phyloP scores from a whole-genome alignment of 129 eudicot species.

The Erigeron canadensis region DNA sequence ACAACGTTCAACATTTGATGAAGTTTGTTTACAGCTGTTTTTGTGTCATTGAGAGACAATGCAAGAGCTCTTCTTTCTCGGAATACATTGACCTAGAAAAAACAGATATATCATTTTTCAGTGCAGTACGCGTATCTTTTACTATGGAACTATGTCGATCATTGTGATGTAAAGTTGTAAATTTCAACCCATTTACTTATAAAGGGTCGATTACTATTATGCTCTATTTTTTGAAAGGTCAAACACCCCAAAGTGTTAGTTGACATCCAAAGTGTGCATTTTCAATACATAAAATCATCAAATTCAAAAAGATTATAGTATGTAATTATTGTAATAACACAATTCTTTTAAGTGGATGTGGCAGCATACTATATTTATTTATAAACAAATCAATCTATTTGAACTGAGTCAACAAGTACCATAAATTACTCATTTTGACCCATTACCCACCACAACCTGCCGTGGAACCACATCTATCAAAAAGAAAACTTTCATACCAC shows the following conservation, averaged over 20 bases:
- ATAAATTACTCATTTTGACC: neutral
- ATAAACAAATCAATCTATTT: neutral
- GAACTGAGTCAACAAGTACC: neutral
- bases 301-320: neutral
- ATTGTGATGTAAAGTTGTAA: neutral
- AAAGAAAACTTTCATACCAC: slow-evolving; percentile 47
- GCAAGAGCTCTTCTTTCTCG: slow-evolving; percentile 85
- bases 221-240: neutral
- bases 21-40: slow-evolving; percentile 83
- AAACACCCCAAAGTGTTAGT: neutral
- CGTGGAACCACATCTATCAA: neutral
- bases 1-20: slow-evolving; percentile 59
- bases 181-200: neutral
- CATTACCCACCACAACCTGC: too few relatives aligned
- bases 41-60: slow-evolving; percentile 72
- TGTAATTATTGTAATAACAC: neutral
- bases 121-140: neutral
- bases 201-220: neutral
- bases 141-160: neutral
- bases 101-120: neutral
- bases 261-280: neutral
- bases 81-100: slow-evolving; percentile 63
- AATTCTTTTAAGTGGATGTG: neutral
- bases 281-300: neutral
- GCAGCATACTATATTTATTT: neutral